These are phyloP conservation scores for Coemansia sp. DNA, from an alignment of 192 early-diverging fungal species.

Conservation along the genomic window DNA sequence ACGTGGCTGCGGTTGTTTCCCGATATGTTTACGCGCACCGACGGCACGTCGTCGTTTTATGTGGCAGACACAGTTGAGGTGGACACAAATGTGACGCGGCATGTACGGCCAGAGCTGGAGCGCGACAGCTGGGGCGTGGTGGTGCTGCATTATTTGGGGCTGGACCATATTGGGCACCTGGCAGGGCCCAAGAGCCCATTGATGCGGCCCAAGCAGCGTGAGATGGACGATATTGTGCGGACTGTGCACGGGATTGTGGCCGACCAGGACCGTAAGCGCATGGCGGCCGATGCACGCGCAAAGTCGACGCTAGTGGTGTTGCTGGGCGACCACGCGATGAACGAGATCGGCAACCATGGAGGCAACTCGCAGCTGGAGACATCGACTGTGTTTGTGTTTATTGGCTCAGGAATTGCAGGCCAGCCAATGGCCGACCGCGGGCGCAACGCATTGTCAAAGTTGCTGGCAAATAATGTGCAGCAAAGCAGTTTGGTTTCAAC, in stretches of 20 bases:
- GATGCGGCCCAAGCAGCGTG: conserved; percentile 73
- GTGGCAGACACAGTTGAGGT: conserved; percentile 74
- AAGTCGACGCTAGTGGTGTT: conserved; percentile 72
- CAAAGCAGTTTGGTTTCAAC: conserved; percentile 54
- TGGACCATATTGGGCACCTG: conserved; percentile 80
- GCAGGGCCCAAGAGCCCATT: conserved; percentile 65
- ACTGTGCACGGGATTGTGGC: conserved; percentile 55
- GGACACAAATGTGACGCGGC: conserved; percentile 70
- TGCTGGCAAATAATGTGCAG: conserved; percentile 31
- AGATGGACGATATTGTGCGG: conserved; percentile 71
- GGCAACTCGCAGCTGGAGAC: conserved; percentile 55
- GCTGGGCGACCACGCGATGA: conserved; percentile 85
- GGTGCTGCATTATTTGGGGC: conserved; percentile 79
- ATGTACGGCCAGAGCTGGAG: conserved; percentile 59
- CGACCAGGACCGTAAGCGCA: conserved; percentile 50
- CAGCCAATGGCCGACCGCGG: conserved; percentile 19
- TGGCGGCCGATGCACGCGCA: conserved; percentile 27
- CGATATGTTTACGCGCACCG: conserved; percentile 59
- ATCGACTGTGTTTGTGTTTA: conserved; percentile 55
- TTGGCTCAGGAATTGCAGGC: conserved; percentile 33
- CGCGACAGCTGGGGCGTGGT: conserved; percentile 65
- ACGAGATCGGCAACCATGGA: conserved; percentile 63
- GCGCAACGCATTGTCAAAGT: conserved; percentile 26
- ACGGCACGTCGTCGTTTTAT: conserved; percentile 61
- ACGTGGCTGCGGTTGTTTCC: conserved; percentile 95